Evolutionary conservation across 768 basidiomycete species (phyloP).

Genomic region (Leccinum uliginosum): DNA sequence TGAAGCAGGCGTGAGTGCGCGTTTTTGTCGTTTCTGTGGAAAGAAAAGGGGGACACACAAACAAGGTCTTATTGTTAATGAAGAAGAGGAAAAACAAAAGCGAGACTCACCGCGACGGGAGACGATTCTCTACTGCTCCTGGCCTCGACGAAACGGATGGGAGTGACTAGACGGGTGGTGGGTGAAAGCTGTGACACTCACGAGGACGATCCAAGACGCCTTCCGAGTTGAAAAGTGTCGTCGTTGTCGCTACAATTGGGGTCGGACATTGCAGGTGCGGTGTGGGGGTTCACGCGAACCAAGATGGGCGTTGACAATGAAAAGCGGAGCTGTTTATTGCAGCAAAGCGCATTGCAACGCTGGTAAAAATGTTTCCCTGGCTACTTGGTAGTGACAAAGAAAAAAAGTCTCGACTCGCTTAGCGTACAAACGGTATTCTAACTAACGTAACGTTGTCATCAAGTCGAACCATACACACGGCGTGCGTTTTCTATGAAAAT

Average conservation of each 20-base stretch:
- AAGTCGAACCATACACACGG: slow-evolving; percentile 34
- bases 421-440: background rate
- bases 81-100: background rate
- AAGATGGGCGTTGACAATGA: background rate
- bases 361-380: background rate
- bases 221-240: slow-evolving; percentile 20
- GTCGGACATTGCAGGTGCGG: slow-evolving; percentile 4
- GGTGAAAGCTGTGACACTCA: slow-evolving; percentile 20
- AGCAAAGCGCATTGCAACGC: slow-evolving; percentile 8
- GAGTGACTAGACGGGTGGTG: slow-evolving; percentile 3
- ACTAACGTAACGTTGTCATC: slow-evolving; percentile 2
- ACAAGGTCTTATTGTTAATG: background rate
- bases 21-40: slow-evolving; percentile 38
- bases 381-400: slow-evolving; percentile 1
- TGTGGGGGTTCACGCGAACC: too few species aligned
- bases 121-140: slow-evolving; percentile 61
- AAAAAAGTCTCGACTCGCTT: background rate
- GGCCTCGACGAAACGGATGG: slow-evolving; percentile 5
- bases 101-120: slow-evolving; percentile 39
- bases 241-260: slow-evolving; percentile 27
- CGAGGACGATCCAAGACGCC: slow-evolving; percentile 35
- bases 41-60: background rate
- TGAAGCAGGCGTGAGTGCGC: slow-evolving; percentile 49
- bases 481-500: slow-evolving; percentile 59
- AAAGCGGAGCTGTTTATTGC: background rate